Base-by-base conservation (phyloP, 2,329 filamentous ascomycete species). In the Monilinia vaccinii-corymbosi region DNA sequence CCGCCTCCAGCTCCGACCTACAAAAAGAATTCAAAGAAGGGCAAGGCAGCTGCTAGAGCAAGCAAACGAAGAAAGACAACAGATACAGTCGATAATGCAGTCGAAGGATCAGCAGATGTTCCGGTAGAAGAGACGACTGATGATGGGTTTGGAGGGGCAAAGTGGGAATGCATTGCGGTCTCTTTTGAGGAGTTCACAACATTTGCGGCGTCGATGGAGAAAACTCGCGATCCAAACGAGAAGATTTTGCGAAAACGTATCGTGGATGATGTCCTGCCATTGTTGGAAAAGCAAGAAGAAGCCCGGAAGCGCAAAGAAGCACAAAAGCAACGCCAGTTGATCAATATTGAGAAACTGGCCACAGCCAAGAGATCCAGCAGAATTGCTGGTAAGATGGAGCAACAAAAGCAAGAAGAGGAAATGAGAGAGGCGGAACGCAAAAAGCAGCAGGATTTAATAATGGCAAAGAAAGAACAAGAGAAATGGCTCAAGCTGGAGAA, bases 331-430 rank as follows among this genome's bases (percentile, higher is more conserved):
- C 89, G 86, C 63, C 93, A 97, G 69, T 74, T 96, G 25, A 78
- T 91, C 56, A 91, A 85, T 66, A 74, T 96, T 65, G 87, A 93
- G 67, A 93, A 94, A 71, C 81, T 97, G 75, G 91, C 91, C n/a
- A 89, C 87, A 60, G 93, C 94, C 4, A 99, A 99, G 75, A 81
- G 94, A 64, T 99, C 94, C 0, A 96, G 90, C 69, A 85, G 94
- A 64, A 84, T 99, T 66, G 92, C 93, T 21, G 82, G 82, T 65
- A 95, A 91, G 71, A 77, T 85, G 38, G 91, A 97, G 71, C 87
- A 84, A 64, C 88, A 91, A 69, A 86, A 84, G 66, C 79, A 87
- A 62, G 85, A 93, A 50, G 85, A 90, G 62, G 82, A 88, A 66
- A 80, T 79, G 21, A 83, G 80, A 11, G 87, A 92, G 69, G 88